phyloP scores from a whole-genome alignment of 2,329 filamentous ascomycete genomes.

The Dothidotthia symphoricarpi region DNA sequence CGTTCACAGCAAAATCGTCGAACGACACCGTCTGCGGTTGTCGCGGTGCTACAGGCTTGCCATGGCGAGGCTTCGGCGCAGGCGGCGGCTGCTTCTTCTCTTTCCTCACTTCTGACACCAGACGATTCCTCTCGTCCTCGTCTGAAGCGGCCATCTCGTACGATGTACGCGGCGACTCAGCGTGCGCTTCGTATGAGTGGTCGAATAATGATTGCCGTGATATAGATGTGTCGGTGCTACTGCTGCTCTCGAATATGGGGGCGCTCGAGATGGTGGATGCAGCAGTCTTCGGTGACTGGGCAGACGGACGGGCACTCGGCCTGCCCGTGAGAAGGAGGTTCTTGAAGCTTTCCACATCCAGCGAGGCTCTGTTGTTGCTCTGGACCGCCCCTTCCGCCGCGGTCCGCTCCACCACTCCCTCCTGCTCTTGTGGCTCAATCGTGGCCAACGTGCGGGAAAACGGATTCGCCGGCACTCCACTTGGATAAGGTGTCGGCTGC shows the following conservation, averaged over 20 bases:
- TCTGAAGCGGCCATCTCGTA: slow-evolving; percentile 58
- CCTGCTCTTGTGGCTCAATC: slow-evolving; percentile 32
- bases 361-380: slow-evolving; percentile 43
- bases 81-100: slow-evolving; percentile 68
- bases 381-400: slow-evolving; percentile 22
- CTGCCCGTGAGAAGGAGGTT: slow-evolving; percentile 73
- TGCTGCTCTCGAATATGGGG: slow-evolving; percentile 47
- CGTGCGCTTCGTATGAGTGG: slow-evolving; percentile 42
- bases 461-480: slow-evolving; percentile 35
- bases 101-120: slow-evolving; percentile 38
- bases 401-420: slow-evolving; percentile 28
- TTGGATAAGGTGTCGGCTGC: slow-evolving; percentile 15
- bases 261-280: slow-evolving; percentile 21
- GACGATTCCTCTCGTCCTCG: slow-evolving; percentile 44
- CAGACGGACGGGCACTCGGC: slow-evolving; percentile 41
- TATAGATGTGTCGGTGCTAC: slow-evolving; percentile 58
- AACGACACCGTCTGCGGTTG: slow-evolving; percentile 42
- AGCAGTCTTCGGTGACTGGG: slow-evolving; percentile 25
- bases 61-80: slow-evolving; percentile 70
- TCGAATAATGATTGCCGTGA: slow-evolving; percentile 62
- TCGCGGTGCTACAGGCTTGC: slow-evolving; percentile 64
- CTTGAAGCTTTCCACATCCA: slow-evolving; percentile 78
- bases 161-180: slow-evolving; percentile 58
- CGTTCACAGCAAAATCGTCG: slow-evolving; percentile 31
- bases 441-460: slow-evolving; percentile 42